Conservation (phyloP, 1,139 yeast species). For the Zygoascus hellenicus region DNA sequence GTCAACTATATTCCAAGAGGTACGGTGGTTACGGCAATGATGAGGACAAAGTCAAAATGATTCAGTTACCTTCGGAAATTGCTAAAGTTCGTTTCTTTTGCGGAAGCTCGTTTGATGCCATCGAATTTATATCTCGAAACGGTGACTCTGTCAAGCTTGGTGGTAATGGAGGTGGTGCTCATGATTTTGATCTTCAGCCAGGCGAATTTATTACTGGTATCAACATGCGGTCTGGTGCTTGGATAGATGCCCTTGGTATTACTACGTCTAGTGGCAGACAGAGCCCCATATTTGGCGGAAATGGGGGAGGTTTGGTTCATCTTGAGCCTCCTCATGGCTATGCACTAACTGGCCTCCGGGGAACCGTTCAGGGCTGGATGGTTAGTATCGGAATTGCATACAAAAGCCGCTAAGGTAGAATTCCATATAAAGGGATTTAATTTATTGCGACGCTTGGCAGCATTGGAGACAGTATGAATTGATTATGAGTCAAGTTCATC, state of each 20-base stretch:
- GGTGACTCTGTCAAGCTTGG: conserved; percentile 48
- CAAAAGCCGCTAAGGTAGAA: not conserved
- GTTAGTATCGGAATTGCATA: conserved; percentile 52
- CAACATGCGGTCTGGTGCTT: conserved; percentile 66
- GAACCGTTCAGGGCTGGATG: conserved; percentile 62
- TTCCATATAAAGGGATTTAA: too few relatives aligned
- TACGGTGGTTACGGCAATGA: conserved; percentile 26
- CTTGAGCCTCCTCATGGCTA: conserved; percentile 57
- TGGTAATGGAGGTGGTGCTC: conserved; percentile 48
- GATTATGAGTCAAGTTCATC: not conserved
- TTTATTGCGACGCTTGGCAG: too few relatives aligned
- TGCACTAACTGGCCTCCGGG: conserved; percentile 60
- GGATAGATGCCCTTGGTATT: conserved; percentile 83
- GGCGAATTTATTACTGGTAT: conserved; percentile 61
- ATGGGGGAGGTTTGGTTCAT: conserved; percentile 61
- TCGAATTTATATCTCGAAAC: conserved; percentile 36
- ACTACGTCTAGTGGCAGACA: conserved; percentile 41
- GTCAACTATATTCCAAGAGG: conserved; percentile 13
- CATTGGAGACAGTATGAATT: too few relatives aligned
- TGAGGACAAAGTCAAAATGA: conserved; percentile 20
- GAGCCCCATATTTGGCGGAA: conserved; percentile 52
- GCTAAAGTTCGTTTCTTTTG: conserved; percentile 53
- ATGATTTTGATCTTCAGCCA: conserved; percentile 49
- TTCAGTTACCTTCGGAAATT: conserved; percentile 20
- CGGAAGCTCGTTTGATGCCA: conserved; percentile 78